These are phyloP conservation scores for Cytidiella melzeri DNA, from an alignment of 768 basidiomycete genomes.

Conservation along the genomic window DNA sequence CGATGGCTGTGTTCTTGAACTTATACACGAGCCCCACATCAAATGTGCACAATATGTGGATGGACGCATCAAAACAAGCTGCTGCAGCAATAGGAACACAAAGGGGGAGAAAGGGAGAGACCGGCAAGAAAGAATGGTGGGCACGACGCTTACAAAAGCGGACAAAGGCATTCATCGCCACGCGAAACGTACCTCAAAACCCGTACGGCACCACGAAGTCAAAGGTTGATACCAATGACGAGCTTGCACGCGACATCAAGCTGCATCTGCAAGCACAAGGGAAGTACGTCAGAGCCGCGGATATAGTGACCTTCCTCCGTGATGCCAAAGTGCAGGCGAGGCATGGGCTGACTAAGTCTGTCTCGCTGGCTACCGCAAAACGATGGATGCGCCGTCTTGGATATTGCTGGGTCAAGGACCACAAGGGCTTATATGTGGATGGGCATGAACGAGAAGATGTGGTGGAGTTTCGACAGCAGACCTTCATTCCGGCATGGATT, in stretches of 20 bases:
- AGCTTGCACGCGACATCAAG: neutral
- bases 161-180: too few species aligned
- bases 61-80: too few species aligned
- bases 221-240: too few species aligned
- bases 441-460: conserved; percentile 15
- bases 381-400: conserved; percentile 10
- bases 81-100: too few species aligned
- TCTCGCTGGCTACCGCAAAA: conserved; percentile 3
- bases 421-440: conserved; percentile 15
- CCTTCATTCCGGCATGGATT: conserved; percentile 17
- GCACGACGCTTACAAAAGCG: too few species aligned
- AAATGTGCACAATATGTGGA: too few species aligned
- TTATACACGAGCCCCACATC: too few species aligned
- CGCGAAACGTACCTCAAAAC: too few species aligned
- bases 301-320: neutral
- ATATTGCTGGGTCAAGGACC: neutral
- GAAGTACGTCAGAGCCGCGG: conserved; percentile 3
- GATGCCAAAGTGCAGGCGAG: neutral
- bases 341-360: neutral
- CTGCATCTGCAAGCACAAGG: conserved; percentile 2
- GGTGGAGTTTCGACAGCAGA: conserved; percentile 5
- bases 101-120: too few species aligned
- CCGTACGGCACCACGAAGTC: too few species aligned
- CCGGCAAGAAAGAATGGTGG: too few species aligned
- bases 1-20: too few species aligned